Evolutionary conservation across 768 basidiomycete species (phyloP).

Genomic region (Rickenella mellea): DNA sequence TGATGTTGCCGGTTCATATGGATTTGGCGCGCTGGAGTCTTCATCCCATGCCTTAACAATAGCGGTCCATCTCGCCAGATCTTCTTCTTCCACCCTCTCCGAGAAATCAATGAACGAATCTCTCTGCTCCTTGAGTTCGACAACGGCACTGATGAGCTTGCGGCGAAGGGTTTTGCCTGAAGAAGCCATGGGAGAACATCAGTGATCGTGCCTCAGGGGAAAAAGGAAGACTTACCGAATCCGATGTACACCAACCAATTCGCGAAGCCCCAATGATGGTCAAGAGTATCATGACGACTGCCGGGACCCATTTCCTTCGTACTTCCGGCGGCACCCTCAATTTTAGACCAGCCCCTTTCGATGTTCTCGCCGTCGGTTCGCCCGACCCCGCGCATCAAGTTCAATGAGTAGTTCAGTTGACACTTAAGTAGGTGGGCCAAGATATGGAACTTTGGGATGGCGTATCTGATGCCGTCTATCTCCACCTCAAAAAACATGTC

Average conservation of each 20-base stretch:
- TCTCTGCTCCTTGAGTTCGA: no score
- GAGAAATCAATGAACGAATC: no score
- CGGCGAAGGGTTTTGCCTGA: no score
- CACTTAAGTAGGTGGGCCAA: conserved; percentile 10
- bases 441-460: conserved; percentile 17
- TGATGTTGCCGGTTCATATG: no score
- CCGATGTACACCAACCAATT: conserved; percentile 14
- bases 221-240: conserved; percentile 1
- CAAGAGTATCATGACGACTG: conserved; percentile 13
- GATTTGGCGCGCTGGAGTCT: no score
- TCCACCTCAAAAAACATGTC: not conserved
- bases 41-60: no score
- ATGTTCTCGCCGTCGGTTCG: conserved; percentile 14
- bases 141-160: no score
- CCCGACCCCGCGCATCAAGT: conserved; percentile 8
- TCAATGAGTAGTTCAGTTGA: conserved; percentile 12
- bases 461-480: not conserved
- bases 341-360: conserved; percentile 13
- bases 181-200: no score
- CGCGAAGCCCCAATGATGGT: conserved; percentile 14
- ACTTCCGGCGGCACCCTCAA: conserved; percentile 7
- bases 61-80: no score
- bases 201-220: no score
- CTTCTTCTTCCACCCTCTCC: no score
- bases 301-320: conserved; percentile 15